phyloP scores from a whole-genome alignment of 768 basidiomycete genomes.

The Tubosaeta sp. region DNA sequence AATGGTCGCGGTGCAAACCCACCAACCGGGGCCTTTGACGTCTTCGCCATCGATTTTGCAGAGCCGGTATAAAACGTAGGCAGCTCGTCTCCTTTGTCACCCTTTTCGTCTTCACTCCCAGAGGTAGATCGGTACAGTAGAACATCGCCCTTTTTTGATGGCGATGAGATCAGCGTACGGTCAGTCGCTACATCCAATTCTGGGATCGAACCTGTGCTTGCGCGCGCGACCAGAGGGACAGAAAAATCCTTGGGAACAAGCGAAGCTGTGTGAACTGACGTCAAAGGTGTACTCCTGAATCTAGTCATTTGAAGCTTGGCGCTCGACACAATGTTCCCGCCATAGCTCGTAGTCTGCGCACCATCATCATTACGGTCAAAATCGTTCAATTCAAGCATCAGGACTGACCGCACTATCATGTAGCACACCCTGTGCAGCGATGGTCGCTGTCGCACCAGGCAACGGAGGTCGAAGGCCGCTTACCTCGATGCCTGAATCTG shows the following conservation, averaged over 20 bases:
- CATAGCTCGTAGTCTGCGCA: constrained; percentile 6
- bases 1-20: constrained; percentile 20
- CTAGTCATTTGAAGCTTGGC: neutral
- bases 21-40: neutral
- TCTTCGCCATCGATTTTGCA: neutral
- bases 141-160: constrained; percentile 14
- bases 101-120: constrained; percentile 10
- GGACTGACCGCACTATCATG: constrained; percentile 9
- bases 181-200: neutral
- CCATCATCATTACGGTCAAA: neutral
- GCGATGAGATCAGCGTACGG: neutral
- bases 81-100: constrained; percentile 9
- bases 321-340: neutral
- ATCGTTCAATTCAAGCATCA: neutral
- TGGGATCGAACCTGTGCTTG: neutral
- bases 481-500: constrained; percentile 18
- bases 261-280: neutral
- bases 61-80: constrained; percentile 19
- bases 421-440: neutral
- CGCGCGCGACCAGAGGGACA: neutral
- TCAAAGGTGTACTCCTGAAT: constrained; percentile 1
- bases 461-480: constrained; percentile 8
- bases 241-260: neutral
- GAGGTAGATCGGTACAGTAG: constrained; percentile 3
- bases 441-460: neutral